Base-by-base conservation (phyloP, 106 monocot species). In the Amphibolis antarctica region DNA sequence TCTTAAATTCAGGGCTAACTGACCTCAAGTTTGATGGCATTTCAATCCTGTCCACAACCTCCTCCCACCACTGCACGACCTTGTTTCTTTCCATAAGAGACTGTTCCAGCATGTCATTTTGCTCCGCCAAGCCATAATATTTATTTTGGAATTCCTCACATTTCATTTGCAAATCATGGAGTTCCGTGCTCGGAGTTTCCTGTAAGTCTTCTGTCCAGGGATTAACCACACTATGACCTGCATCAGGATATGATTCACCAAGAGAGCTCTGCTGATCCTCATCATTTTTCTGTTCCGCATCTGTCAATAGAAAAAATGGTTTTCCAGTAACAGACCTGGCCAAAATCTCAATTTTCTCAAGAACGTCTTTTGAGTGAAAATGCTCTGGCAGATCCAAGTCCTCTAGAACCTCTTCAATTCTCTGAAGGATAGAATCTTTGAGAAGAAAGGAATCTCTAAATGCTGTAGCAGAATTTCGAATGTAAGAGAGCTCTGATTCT, bases 401-500 rank as follows among this genome's bases (percentile, higher is more conserved):
- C 59, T 98, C 96, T 56, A 98, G 60, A 25, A 83, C 77, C 85
- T 98, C 96, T 69, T 98, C 96, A 61, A 98, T 87, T 58, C 80
- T 86, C 73, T 91, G 96, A 66, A 98, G 82, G 69, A 91, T 69
- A 13, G 90, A 90, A 70, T 98, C 96, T 75, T 90, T 86, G 15
- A 79, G 79, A 29, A 98, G 90, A 85, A 98, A 98, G 22, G 86
- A 98, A 56, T 98, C 96, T 59, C 96, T 86, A 66, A 98, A 69
- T 46, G 82, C 87, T 76, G 86, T 90, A 22, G 90, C 90, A 51
- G 96, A 98, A 66, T 91, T 80, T 30, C 96, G 70, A 57, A 98
- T 87, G 66, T 98, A 98, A 46, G 96, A 98, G 15, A 98, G 90
- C 64, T 98, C 96, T 15, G 96, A 98, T 66, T 98, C 96, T 69